A percentile compares a stretch with the other conserved stretches of the same genome.
These are phyloP conservation scores for Saccharomyces pastorianus DNA, from an alignment of 1,139 yeast genomes.

Conservation along the genomic window DNA sequence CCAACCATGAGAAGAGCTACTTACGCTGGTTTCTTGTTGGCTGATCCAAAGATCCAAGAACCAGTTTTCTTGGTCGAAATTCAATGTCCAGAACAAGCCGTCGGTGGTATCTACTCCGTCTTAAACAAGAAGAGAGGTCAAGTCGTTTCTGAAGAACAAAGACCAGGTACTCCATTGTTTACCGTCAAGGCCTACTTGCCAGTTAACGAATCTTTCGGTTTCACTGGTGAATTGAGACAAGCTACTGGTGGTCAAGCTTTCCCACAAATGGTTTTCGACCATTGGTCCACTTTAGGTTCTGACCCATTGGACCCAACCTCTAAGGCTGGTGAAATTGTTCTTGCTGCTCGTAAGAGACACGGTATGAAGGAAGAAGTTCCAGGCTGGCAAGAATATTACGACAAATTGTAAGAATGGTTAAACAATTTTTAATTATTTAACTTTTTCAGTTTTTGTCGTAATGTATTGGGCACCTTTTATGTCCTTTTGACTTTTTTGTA, in stretches of 20 bases:
- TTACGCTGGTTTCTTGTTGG: slow-evolving; percentile 95
- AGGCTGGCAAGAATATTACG: slow-evolving; percentile 99
- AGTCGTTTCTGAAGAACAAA: slow-evolving; percentile 97
- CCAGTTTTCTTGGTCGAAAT: slow-evolving; percentile 99
- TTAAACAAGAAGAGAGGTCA: slow-evolving; percentile 99
- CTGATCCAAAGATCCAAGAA: slow-evolving; percentile 98
- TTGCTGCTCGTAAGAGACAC: slow-evolving; percentile 89
- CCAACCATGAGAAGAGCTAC: slow-evolving; percentile 99
- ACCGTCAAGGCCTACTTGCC: slow-evolving; percentile 99
- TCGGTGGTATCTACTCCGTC: slow-evolving; percentile 99
- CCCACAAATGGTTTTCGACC: slow-evolving; percentile 99
- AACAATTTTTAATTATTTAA: slow-evolving; percentile 4
- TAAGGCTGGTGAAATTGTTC: slow-evolving; percentile 92
- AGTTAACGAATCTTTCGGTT: slow-evolving; percentile 99
- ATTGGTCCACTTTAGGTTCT: slow-evolving; percentile 88
- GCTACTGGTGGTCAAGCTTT: slow-evolving; percentile 99
- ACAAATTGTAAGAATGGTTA: slow-evolving; percentile 65
- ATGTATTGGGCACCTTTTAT: slow-evolving; percentile 2
- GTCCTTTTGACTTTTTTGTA: slow-evolving; percentile 4
- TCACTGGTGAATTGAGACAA: slow-evolving; percentile 98
- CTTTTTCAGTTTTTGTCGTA: slow-evolving; percentile 2
- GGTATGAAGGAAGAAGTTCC: slow-evolving; percentile 97
- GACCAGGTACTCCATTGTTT: slow-evolving; percentile 99
- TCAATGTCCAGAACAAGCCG: slow-evolving; percentile 98
- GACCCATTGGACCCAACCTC: slow-evolving; percentile 87